Percentiles rank a stretch among this genome's conserved stretches.
Evolutionary conservation across 805 yeast genomes (phyloP).

Genomic region (Ogataea siamensis): DNA sequence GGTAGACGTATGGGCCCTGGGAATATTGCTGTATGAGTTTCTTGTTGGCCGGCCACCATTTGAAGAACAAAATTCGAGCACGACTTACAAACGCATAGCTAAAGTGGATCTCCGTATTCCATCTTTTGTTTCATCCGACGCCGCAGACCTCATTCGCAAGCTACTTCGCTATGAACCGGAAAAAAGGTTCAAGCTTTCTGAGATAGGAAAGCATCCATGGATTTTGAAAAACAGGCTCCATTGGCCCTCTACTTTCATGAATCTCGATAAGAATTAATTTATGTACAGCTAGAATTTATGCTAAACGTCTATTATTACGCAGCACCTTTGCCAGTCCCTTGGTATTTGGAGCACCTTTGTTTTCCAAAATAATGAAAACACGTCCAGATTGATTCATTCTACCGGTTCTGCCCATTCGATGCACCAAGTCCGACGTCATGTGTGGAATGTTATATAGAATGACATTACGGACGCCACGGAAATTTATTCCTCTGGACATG

Average conservation of each 20-base stretch:
- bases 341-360: constrained; percentile 71
- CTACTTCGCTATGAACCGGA: constrained; percentile 69
- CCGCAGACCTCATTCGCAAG: constrained; percentile 65
- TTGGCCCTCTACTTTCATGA: constrained; percentile 45
- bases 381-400: constrained; percentile 88
- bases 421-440: constrained; percentile 81
- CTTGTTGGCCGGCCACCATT: constrained; percentile 90
- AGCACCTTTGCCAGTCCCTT: constrained; percentile 74
- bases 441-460: constrained; percentile 83
- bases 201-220: constrained; percentile 82
- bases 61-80: constrained; percentile 73
- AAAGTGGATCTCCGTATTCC: constrained; percentile 78
- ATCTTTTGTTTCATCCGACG: constrained; percentile 63
- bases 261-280: constrained; percentile 8
- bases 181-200: constrained; percentile 57
- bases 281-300: constrained; percentile 13
- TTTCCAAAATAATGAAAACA: constrained; percentile 75
- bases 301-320: constrained; percentile 45
- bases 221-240: constrained; percentile 57
- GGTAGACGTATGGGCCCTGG: constrained; percentile 93
- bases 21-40: constrained; percentile 81
- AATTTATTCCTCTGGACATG: constrained; percentile 86
- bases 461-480: constrained; percentile 76
- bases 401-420: constrained; percentile 93
- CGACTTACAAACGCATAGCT: constrained; percentile 78